A percentile compares a stretch with the other conserved stretches of the same genome.
These are phyloP conservation scores for Solanum sparsipilum DNA, from an alignment of 257 asterid genomes.

Conservation along the genomic window DNA sequence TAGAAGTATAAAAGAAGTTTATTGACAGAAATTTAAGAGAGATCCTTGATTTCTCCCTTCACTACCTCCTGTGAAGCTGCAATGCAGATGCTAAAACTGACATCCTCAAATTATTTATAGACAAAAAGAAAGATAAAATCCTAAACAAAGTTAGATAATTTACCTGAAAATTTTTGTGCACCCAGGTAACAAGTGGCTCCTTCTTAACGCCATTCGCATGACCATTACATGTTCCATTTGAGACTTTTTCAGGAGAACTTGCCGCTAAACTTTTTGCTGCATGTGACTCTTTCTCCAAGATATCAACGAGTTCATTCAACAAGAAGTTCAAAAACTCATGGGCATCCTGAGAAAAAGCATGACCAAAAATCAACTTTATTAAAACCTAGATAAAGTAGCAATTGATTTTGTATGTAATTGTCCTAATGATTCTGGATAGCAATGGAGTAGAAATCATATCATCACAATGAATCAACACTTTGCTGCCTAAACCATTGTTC, in stretches of 20 bases:
- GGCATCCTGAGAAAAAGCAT: conserved; percentile 54
- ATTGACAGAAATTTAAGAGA: neutral
- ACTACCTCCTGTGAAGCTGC: neutral
- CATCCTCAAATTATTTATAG: neutral
- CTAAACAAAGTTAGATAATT: neutral
- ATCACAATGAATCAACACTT: neutral
- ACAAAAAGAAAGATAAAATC: neutral
- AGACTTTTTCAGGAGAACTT: conserved; percentile 21
- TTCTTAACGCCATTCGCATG: conserved; percentile 40
- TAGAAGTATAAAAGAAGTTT: neutral
- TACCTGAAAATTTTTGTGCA: conserved; percentile 89
- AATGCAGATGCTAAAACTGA: neutral
- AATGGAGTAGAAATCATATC: neutral
- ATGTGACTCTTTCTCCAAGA: conserved; percentile 73
- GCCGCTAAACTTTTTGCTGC: conserved; percentile 26
- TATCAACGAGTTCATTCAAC: conserved; percentile 77
- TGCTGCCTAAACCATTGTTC: neutral
- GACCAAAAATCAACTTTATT: neutral
- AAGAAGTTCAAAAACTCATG: conserved; percentile 84
- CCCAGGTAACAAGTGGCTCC: conserved; percentile 74
- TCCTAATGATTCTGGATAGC: neutral
- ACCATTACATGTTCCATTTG: conserved; percentile 41
- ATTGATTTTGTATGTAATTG: neutral
- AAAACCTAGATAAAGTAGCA: neutral
- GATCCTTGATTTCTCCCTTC: neutral